Evolutionary conservation across 164 flowering plant genomes (phyloP), one percentile per base, ranked within the genome.

Genomic region (Annona cherimola): DNA sequence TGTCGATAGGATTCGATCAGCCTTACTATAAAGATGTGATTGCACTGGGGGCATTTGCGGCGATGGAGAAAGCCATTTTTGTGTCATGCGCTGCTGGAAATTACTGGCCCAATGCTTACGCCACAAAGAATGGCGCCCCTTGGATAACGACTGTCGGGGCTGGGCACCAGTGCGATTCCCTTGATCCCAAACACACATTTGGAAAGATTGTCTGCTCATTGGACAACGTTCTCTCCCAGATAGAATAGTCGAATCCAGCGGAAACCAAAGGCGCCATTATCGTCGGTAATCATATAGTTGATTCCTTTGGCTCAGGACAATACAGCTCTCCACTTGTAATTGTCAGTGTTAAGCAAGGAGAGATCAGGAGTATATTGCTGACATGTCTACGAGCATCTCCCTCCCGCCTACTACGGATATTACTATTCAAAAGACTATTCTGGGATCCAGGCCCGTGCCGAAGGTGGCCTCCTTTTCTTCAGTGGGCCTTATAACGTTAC

Each of bases 81-180:
- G 80, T 78, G 2, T 71, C 80, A 16, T 78, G 80, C 40, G 54
- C 77, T 0, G 77, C 76, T 11, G 76, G 76, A 8, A 73, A 77
- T 50, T 20, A 44, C 4, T 74, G 77, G 1, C 72, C 77, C 4
- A 7, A 75, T 8, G 42, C 35, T 3, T 72, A 67, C 71, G 44
- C 76, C 6, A 45, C 73, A 1, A 2, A 7, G 19, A 88, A 88
- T 63, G 62, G 78, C 0, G 84, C 90, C 0, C 92, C 92, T 0
- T 88, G 92, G 92, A 78, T 88, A 5, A 86, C 85, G 12, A 88
- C 87, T 2, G 87, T 85, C 11, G 92, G 90, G 1, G 90, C 90
- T 0, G 76, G 90, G n/a, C n/a, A n/a, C n/a, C n/a, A n/a, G n/a
- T 71, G 73, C 16, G 19, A 71, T 26, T 42, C 61, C 0, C 67